Base-by-base conservation (phyloP, 768 basidiomycete genomes). In the Strobilomyces dryophilus region DNA sequence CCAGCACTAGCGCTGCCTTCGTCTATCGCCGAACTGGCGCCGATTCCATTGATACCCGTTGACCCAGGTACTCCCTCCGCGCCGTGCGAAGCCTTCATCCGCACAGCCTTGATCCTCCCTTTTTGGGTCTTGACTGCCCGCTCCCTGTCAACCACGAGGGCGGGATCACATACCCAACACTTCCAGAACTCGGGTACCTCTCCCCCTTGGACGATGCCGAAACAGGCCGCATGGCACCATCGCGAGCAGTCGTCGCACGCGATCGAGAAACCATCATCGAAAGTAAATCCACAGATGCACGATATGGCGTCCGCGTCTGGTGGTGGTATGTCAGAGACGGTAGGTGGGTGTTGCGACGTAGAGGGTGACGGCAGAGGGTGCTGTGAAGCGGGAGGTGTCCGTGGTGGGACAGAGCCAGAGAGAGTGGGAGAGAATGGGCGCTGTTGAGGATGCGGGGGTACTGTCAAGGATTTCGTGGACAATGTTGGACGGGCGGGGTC, bases 151-250 rank as follows among this genome's bases (percentile, higher is more conserved):
- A 80, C 78, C 12, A 70, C 61, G n/a, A 66, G 24, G 14, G 60
- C 42, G 5, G 83, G 78, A 52, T 76, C 70, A 62, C 89, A 91
- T 6, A 75, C 63, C 78, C 88, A 89, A 68, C 92, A 97, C 21
- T 71, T 69, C 76, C 88, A 93, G 52, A 84, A 80, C 44, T 92
- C 89, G 1, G 88, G 87, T 0, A 89, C 84, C 41, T 70, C 59
- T 8, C 66, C 66, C 5, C 75, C 79, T 48, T 78, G 70, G 12
- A 74, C 71, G 56, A 88, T 84, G 44, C 74, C 79, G 59, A 87
- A 88, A 70, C 93, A 94, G 8, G 81, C 83, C 8, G 81, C 84
- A 71, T 95, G 92, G 60, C 85, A 87, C 91, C 92, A 94, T 36
- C 85, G 79, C 20, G 78, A 79, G 65, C 92, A 95, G 45, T 73